Evolutionary conservation across 2,329 filamentous ascomycete species (phyloP).

Genomic region (Talaromyces rugulosus): DNA sequence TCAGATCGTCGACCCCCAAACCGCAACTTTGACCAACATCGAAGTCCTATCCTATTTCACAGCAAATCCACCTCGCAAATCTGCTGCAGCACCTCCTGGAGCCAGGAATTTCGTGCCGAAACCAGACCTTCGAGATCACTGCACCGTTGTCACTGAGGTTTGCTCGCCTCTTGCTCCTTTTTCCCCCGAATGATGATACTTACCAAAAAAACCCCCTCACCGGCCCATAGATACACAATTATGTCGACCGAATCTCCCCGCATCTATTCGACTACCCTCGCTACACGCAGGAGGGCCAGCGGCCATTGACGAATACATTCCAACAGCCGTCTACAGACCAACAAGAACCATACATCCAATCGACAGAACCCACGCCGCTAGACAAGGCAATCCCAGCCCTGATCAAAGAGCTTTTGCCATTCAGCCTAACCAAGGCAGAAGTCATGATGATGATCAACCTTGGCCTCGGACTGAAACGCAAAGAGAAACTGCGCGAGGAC

Average conservation of each 20-base stretch:
- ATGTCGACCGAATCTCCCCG: slow-evolving; percentile 35
- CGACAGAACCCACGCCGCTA: slow-evolving; percentile 26
- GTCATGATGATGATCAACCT: slow-evolving; percentile 45
- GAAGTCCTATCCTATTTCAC: slow-evolving; percentile 36
- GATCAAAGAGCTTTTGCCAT: slow-evolving; percentile 34
- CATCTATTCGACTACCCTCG: slow-evolving; percentile 37
- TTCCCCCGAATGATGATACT: neutral
- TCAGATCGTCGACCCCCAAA: slow-evolving; percentile 16
- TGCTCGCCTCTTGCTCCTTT: slow-evolving; percentile 4
- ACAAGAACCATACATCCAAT: slow-evolving; percentile 13
- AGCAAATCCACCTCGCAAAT: slow-evolving; percentile 36
- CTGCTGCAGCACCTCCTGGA: slow-evolving; percentile 35
- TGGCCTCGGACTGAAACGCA: slow-evolving; percentile 30
- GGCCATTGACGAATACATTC: neutral
- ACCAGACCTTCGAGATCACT: slow-evolving; percentile 42
- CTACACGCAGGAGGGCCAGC: slow-evolving; percentile 17
- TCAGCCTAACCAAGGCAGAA: slow-evolving; percentile 43
- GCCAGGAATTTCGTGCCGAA: slow-evolving; percentile 35
- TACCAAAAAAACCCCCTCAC: neutral
- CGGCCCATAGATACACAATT: slow-evolving; percentile 36
- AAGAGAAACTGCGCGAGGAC: neutral
- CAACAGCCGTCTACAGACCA: slow-evolving; percentile 19
- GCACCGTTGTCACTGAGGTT: slow-evolving; percentile 45
- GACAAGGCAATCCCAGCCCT: slow-evolving; percentile 36
- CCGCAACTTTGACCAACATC: slow-evolving; percentile 34